Conservation (phyloP, 805 yeast genomes). For the Grigorovia jiainica region DNA sequence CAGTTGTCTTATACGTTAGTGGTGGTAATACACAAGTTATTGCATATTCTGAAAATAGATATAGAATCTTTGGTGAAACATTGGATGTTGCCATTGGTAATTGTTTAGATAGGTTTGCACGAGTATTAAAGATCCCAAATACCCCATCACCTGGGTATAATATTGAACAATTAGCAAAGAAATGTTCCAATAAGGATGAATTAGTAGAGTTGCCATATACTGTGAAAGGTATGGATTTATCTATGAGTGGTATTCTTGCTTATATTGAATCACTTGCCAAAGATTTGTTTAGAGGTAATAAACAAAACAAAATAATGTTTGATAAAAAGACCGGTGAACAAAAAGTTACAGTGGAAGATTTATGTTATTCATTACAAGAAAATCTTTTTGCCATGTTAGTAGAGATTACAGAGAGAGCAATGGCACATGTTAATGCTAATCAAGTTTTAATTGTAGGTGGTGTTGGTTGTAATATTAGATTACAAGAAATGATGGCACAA, state of each 20-base stretch:
- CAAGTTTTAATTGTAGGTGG: conserved; percentile 96
- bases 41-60: conserved; percentile 88
- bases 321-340: conserved; percentile 34
- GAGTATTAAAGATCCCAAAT: conserved; percentile 80
- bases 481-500: conserved; percentile 93
- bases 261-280: conserved; percentile 73
- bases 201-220: conserved; percentile 84
- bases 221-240: conserved; percentile 96
- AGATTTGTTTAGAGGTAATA: conserved; percentile 45
- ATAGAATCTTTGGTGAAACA: conserved; percentile 98
- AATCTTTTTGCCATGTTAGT: conserved; percentile 91
- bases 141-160: conserved; percentile 97
- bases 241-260: conserved; percentile 92
- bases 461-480: conserved; percentile 88
- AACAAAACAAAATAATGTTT: conserved; percentile 31
- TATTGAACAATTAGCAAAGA: conserved; percentile 86
- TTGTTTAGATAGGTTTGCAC: conserved; percentile 91
- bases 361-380: conserved; percentile 90
- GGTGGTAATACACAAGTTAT: conserved; percentile 99
- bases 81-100: conserved; percentile 96
- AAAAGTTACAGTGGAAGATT: conserved; percentile 66
- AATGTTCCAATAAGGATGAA: conserved; percentile 35
- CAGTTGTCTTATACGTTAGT: conserved; percentile 92
- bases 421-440: conserved; percentile 89
- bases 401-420: conserved; percentile 94